Conservation (phyloP, 371 early-diverging fungal genomes). For the Capillidium rhysosporum region DNA sequence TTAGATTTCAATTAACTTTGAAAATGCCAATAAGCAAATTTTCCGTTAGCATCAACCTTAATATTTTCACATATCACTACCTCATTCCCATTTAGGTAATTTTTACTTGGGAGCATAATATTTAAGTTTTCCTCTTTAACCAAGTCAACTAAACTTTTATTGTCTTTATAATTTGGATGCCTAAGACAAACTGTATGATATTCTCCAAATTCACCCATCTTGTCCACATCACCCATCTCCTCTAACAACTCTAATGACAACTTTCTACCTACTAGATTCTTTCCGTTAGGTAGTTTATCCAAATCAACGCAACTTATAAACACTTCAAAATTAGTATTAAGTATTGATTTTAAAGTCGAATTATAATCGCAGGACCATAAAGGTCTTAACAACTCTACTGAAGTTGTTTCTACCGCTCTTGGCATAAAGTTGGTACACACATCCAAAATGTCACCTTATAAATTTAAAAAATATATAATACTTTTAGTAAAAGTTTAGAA, state of each 20-base stretch:
- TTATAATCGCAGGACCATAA: neutral
- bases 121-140: neutral
- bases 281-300: neutral
- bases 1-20: no score
- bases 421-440: neutral
- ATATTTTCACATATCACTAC: neutral
- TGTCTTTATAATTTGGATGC: neutral
- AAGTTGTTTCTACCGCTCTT: neutral
- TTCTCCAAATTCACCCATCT: neutral
- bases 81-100: neutral
- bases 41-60: no score
- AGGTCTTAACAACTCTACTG: neutral
- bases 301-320: neutral
- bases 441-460: neutral
- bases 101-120: neutral
- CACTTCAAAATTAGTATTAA: neutral
- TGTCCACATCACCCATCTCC: neutral
- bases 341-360: neutral
- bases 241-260: neutral
- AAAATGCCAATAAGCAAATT: no score
- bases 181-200: neutral
- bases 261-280: neutral
- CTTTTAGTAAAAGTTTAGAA: neutral
- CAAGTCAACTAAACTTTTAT: neutral
- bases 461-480: neutral